Evolutionary conservation across 352 stramenopile species (phyloP).

Genomic region (Bremia lactucae): DNA sequence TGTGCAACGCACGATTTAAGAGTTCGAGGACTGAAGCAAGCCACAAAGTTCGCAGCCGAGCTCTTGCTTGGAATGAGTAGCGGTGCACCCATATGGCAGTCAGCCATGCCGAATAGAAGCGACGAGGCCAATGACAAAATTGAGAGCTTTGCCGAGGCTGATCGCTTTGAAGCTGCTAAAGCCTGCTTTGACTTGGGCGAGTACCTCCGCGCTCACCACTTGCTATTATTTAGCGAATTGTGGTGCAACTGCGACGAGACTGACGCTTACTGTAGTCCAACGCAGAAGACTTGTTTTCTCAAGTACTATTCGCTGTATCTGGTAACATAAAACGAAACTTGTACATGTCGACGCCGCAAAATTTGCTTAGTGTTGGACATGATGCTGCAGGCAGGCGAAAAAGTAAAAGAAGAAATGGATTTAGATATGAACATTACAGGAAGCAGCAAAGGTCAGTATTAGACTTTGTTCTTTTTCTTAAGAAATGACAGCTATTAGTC

Average conservation of each 20-base stretch:
- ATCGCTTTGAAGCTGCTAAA: constrained; percentile 52
- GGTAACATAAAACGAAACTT: constrained; percentile 12
- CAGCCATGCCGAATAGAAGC: background rate
- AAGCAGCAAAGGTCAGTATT: constrained; percentile 22
- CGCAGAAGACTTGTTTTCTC: constrained; percentile 55
- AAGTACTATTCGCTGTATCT: constrained; percentile 66
- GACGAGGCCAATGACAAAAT: constrained; percentile 4
- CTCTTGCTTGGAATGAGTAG: constrained; percentile 59
- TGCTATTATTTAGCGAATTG: constrained; percentile 19
- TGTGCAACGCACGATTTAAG: constrained; percentile 37
- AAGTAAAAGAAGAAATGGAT: constrained; percentile 70
- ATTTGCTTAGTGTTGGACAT: too few species aligned
- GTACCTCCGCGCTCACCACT: constrained; percentile 60
- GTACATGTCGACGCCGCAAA: background rate
- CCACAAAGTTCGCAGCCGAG: constrained; percentile 61
- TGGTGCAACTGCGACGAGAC: background rate
- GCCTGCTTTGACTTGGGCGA: constrained; percentile 63
- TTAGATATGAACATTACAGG: constrained; percentile 57
- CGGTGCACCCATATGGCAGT: constrained; percentile 11
- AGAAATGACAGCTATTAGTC: too few species aligned
- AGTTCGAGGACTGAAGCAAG: constrained; percentile 51
- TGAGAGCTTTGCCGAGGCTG: constrained; percentile 16
- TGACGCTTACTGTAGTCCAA: constrained; percentile 1
- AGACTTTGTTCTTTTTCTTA: background rate
- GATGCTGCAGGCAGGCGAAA: constrained; percentile 48